Percentiles rank a stretch among this genome's conserved stretches.
phyloP scores from a whole-genome alignment of 768 basidiomycete genomes.

The Rhizopogon vinicolor region DNA sequence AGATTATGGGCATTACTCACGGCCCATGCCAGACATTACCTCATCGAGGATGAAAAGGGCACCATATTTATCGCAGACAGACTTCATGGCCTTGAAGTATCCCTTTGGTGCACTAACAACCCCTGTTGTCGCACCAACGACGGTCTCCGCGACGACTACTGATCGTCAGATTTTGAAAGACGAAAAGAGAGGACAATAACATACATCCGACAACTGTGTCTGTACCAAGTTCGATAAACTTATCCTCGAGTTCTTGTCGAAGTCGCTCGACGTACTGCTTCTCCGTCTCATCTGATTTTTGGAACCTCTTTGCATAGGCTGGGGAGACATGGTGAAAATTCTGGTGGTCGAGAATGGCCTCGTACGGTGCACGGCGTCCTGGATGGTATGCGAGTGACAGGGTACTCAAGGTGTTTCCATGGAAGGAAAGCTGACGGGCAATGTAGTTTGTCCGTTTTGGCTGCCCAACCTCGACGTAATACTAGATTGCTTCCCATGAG shows the following conservation, averaged over 20 bases:
- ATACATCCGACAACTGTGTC: slow-evolving; percentile 79
- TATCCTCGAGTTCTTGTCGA: slow-evolving; percentile 77
- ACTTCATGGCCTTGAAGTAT: slow-evolving; percentile 82
- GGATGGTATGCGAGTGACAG: slow-evolving; percentile 68
- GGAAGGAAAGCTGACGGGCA: slow-evolving; percentile 72
- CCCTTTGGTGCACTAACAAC: slow-evolving; percentile 74
- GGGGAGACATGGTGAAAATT: slow-evolving; percentile 86
- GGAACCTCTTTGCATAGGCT: slow-evolving; percentile 80
- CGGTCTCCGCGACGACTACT: slow-evolving; percentile 78
- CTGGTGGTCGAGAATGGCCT: slow-evolving; percentile 53
- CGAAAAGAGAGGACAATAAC: slow-evolving; percentile 19
- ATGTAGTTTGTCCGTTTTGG: slow-evolving; percentile 74
- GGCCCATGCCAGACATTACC: slow-evolving; percentile 91
- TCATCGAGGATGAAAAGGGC: slow-evolving; percentile 83
- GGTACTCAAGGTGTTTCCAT: slow-evolving; percentile 78
- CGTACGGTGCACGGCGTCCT: slow-evolving; percentile 63
- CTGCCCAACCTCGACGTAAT: slow-evolving; percentile 67
- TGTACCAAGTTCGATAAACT: slow-evolving; percentile 78
- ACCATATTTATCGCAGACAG: slow-evolving; percentile 72
- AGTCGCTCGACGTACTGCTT: slow-evolving; percentile 78
- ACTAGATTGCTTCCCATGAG: slow-evolving; percentile 36
- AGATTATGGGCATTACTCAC: slow-evolving; percentile 38
- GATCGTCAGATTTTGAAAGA: neutral
- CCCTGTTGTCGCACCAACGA: slow-evolving; percentile 83
- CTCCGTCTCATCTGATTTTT: slow-evolving; percentile 63